Evolutionary conservation across 176 grass and related monocot species (phyloP).

Genomic region (Themeda triandra): DNA sequence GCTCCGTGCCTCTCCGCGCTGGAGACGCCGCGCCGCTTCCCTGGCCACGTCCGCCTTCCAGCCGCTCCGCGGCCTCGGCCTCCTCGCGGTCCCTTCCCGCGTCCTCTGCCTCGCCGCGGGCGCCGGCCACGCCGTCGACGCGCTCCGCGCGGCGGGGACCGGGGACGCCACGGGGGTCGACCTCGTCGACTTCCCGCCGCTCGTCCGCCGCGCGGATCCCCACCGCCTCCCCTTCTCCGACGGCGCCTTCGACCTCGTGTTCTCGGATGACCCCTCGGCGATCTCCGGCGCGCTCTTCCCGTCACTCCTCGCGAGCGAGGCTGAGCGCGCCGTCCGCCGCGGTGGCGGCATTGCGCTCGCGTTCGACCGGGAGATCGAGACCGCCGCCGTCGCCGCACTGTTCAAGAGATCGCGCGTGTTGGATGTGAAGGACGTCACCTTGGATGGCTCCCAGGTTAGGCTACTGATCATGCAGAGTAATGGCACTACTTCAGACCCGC

Average conservation of each 20-base stretch:
- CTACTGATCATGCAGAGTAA: slow-evolving; percentile 66
- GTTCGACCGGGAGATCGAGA: slow-evolving; percentile 26
- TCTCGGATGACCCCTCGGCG: slow-evolving; percentile 48
- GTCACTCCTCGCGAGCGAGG: slow-evolving; percentile 44
- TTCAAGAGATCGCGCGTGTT: slow-evolving; percentile 63
- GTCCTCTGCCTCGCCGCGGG: slow-evolving; percentile 67
- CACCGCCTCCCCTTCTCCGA: slow-evolving; percentile 62
- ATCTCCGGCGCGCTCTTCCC: slow-evolving; percentile 60
- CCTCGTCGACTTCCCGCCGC: slow-evolving; percentile 62
- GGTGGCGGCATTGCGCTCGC: slow-evolving; percentile 51
- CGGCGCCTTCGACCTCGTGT: slow-evolving; percentile 64
- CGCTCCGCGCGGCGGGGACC: slow-evolving; percentile 47
- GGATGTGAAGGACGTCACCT: slow-evolving; percentile 46
- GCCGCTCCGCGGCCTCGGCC: slow-evolving; percentile 29
- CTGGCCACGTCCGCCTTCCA: slow-evolving; percentile 26
- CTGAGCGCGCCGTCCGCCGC: slow-evolving; percentile 49
- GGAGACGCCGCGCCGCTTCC: slow-evolving; percentile 21
- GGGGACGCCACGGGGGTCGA: slow-evolving; percentile 52
- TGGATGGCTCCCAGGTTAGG: slow-evolving; percentile 58
- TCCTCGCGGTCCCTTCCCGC: slow-evolving; percentile 44
- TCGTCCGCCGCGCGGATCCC: slow-evolving; percentile 61
- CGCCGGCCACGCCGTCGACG: slow-evolving; percentile 61
- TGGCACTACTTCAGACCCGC: slow-evolving; percentile 28
- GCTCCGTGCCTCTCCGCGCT: slow-evolving; percentile 44
- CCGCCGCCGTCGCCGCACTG: slow-evolving; percentile 41